Percentiles rank a stretch among this genome's conserved stretches.
These are phyloP conservation scores for Colletotrichum chrysophilum DNA, from an alignment of 2,329 filamentous ascomycete genomes.

Conservation along the genomic window DNA sequence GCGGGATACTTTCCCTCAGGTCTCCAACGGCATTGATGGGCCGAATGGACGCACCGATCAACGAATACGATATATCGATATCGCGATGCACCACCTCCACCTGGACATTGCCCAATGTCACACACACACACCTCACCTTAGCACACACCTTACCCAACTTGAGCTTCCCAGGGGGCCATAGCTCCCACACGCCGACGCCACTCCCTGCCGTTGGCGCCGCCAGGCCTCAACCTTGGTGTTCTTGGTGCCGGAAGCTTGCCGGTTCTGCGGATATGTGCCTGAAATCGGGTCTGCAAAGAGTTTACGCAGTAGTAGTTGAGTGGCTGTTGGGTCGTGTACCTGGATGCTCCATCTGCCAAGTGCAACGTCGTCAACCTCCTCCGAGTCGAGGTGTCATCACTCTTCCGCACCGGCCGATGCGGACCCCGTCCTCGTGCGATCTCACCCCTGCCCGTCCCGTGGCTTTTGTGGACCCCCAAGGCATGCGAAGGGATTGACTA, in stretches of 20 bases:
- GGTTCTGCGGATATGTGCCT: background rate
- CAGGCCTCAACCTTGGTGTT: background rate
- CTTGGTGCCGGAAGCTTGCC: background rate
- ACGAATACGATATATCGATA: background rate
- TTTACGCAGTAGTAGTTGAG: background rate
- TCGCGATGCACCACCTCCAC: background rate
- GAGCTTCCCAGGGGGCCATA: background rate
- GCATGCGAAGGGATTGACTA: background rate
- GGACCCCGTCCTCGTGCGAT: constrained; percentile 1
- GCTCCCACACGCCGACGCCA: background rate
- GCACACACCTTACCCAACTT: background rate
- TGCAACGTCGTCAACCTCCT: constrained; percentile 1
- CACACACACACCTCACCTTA: background rate
- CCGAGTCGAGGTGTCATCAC: constrained; percentile 24
- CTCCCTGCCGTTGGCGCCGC: background rate
- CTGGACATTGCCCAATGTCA: background rate
- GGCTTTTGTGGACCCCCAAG: constrained; percentile 7
- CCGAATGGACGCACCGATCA: background rate
- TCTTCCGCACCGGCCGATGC: constrained; percentile 9
- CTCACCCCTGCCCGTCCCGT: background rate
- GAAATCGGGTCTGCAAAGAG: background rate
- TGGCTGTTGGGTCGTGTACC: background rate
- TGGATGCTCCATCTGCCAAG: background rate
- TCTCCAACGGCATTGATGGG: background rate
- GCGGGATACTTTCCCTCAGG: background rate